Evolutionary conservation across 2,329 filamentous ascomycete species (phyloP), one percentile per base, ranked within the genome.

Genomic region (Xenoacremonium recifei): DNA sequence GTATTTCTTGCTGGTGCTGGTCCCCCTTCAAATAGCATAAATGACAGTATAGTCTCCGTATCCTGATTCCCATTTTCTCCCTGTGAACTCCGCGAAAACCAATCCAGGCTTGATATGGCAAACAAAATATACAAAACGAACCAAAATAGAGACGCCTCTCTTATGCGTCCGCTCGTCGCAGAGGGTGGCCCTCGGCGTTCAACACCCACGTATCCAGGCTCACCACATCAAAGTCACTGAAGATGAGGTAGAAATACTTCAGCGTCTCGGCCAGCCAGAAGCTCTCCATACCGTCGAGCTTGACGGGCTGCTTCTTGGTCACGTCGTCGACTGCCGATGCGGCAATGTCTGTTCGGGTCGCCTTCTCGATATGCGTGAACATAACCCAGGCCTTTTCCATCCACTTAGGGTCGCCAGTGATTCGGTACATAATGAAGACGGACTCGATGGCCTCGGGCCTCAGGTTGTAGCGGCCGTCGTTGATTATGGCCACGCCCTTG

Each of bases 361-460:
- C 69, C 53, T 72, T 71, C 43, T 80, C 70, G 23, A 90, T 73
- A 7, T 78, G 75, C 40, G 76, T 60, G 59, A 89, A 89, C 85
- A 90, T 89, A 41, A 71, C 69, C 86, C 86, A 89, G 2, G 84
- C 86, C 58, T 81, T 81, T 44, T 85, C 76, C 57, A 79, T 79
- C 75, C 82, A 85, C 36, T 71, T 67, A 2, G 71, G 52, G 49
- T 87, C 79, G 19, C 85, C 86, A 0, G 85, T 89, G 44, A 88
- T 72, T 43, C 86, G 78, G 63, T 84, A 88, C 77, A 90, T 81
- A 61, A 89, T 79, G 66, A 88, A 91, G 12, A 91, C 82, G 15
- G 83, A 87, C 67, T 91, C 87, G 48, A 91, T 88, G 9, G 86
- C 86, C 65, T 90, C 86, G 16, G 87, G 87, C 43, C 84, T 76